Base-by-base conservation (phyloP, 768 basidiomycete genomes). In the Tricholoma flavovirens region DNA sequence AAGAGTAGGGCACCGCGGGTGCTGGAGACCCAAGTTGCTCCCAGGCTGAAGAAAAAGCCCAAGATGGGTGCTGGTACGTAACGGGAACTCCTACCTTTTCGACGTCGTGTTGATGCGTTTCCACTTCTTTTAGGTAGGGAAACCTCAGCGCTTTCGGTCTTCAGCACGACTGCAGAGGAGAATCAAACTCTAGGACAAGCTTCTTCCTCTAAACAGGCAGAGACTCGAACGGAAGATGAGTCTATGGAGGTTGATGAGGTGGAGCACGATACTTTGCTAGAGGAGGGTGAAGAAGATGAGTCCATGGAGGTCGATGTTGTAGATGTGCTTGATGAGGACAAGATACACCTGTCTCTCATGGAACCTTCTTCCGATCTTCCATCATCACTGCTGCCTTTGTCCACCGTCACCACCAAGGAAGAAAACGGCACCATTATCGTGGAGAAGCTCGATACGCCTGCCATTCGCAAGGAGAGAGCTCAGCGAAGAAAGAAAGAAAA, bases 361-460 rank as follows among this genome's bases (percentile, higher is more conserved):
- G 29, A 29, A 30, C 26, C 7, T 3, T 29, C 46, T 29, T 26
- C 46, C 26, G 46, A 48, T 8, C n/a, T 48, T 6, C 12, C 24
- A 15, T 7, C 29, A 26, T 49, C 46, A 7, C 56, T 30, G 17
- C 24, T 35, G 26, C 59, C 38, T 50, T 57, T 64, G 58, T 21
- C 63, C 57, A 4, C 14, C 66, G 58, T 17, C 67, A 22, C 33
- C 11, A 64, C 73, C 10, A 62, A 63, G 10, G 60, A 63, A 19
- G 70, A 77, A n/a, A 71, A 72, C 43, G 79, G 80, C n/a, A 75
- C 70, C 55, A 75, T 85, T 48, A 79, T 88, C 54, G 80, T 90
- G 55, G 87, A 90, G 64, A 81, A 83, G 57, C 73, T 90, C 21
- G 88, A 89, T 62, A 85, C 88, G 5, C 88, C 88, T 33, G 78